Evolutionary conservation across 805 yeast species (phyloP), one percentile per base, ranked within the genome.

Genomic region (Saccharomyces eubayanus): DNA sequence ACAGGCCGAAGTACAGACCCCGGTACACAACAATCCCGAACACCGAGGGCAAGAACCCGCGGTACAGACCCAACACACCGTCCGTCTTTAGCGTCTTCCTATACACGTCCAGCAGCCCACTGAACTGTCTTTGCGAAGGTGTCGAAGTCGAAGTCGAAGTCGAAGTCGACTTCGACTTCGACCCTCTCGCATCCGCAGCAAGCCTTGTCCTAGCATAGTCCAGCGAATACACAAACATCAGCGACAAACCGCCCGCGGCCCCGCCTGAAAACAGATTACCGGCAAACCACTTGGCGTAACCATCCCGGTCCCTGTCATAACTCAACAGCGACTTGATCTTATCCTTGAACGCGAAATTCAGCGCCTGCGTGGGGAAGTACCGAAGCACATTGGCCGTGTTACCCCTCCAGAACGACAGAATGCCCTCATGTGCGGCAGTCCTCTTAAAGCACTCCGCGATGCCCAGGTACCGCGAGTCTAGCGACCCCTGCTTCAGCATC

Each of bases 241-340:
- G 49, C 16, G 62, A 59, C 27, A 59, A 40, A 80, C 95, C 97
- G 86, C 97, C 97, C 72, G 97, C 97, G 70, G 87, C 71, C 87
- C 96, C 97, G 88, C 97, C 97, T 66, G 97, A 89, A 68, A 96
- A 97, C 77, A 91, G 83, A 89, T 91, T 91, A 85, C 96, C 96
- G 69, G 89, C 94, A 68, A 91, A 88, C 96, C 96, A 90, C 72
- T 74, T 76, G 83, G 86, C 85, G 88, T 90, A 90, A 67, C 87
- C 85, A 68, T 89, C 96, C 52, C 43, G 43, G 10, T 86, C 89
- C 84, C 90, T 90, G 85, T 90, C 89, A 89, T 89, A 89, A 79
- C 96, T 96, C 75, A 90, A 90, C 85, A 90, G 76, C 69, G 84
- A 82, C 85, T 90, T 90, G 81, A 91, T 88, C 80, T 89, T 87